A percentile compares a stretch with the other conserved stretches of the same genome.
phyloP scores from a whole-genome alignment of 306 rosid species.

The Oemleria cerasiformis region DNA sequence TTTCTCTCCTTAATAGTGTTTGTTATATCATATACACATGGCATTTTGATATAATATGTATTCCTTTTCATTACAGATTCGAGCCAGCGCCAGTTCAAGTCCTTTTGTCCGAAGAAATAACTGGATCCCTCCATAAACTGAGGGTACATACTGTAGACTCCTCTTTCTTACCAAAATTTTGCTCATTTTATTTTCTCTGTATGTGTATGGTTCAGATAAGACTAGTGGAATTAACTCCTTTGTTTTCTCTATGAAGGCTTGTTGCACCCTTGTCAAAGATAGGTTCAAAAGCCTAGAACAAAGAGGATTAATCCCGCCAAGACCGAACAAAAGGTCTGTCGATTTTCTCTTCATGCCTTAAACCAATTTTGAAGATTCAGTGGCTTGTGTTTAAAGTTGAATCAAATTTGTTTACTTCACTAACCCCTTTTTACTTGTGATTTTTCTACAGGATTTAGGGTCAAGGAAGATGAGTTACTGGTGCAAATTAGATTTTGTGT shows the following conservation, averaged over 20 bases:
- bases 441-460: too few species aligned
- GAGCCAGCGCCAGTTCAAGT: slow-evolving; percentile 91
- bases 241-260: slow-evolving; percentile 51
- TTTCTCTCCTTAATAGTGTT: too few species aligned
- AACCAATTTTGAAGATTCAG: background rate
- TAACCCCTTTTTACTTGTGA: background rate
- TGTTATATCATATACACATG: too few species aligned
- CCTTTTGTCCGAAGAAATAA: slow-evolving; percentile 72
- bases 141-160: slow-evolving; percentile 51
- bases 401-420: too few species aligned
- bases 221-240: slow-evolving; percentile 12
- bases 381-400: background rate
- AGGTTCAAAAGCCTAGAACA: slow-evolving; percentile 82
- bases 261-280: slow-evolving; percentile 78
- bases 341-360: background rate
- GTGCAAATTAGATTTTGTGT: slow-evolving; percentile 3
- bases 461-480: too few species aligned
- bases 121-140: slow-evolving; percentile 78
- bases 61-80: slow-evolving; percentile 50
- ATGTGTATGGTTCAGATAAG: background rate
- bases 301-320: slow-evolving; percentile 82
- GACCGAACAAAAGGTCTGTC: slow-evolving; percentile 56
- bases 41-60: background rate
- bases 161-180: background rate
- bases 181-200: background rate